Base-by-base conservation (phyloP, 2,329 filamentous ascomycete genomes). In the Phoma sp. region DNA sequence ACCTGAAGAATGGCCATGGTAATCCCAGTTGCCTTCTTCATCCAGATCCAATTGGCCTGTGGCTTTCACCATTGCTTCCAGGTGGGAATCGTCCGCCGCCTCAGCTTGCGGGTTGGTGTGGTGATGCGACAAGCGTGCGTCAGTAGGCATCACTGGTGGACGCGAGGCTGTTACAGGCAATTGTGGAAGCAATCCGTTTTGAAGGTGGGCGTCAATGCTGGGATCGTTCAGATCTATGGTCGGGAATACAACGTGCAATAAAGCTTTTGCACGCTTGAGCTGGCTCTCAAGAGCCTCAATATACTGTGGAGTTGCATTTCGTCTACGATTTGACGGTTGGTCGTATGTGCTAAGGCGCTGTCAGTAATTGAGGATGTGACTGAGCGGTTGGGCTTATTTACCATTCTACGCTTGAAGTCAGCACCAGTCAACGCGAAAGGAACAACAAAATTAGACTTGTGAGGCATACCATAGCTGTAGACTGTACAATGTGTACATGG, bases 41-140 rank as follows among this genome's bases (percentile, higher is more conserved):
- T 96, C 92, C 28, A 98, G 82, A 67, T 98, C 93, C 15, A 99
- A 82, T 71, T 93, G 90, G 29, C 93, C 95, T 2, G 93, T 92
- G 34, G 91, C 91, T 70, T 93, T 90, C 53, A 98, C 92, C 93
- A 99, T 98, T 23, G 93, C 96, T 69, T 93, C 88, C 21, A 99
- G 80, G 60, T 93, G 85, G 85, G 87, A 83, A 25, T 83, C 82
- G 38, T 78, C 76, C 42, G 76, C 66, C 9, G 74, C 69, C 40
- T 70, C 73, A n/a, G n/a, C n/a, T 6, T 57, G 60, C 21, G 42
- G 54, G 12, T 59, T 53, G 15, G 53, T 53, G 30, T 62, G 67
- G 33, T 56, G 65, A 30, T 60, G 62, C 32, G 58, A 55, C 34
- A 66, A 42, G 26, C 54, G 68, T 21, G 65, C 61, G 42, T 66